phyloP scores from a whole-genome alignment of 2,329 filamentous ascomycete species.

The Thielaviopsis ethacetica region DNA sequence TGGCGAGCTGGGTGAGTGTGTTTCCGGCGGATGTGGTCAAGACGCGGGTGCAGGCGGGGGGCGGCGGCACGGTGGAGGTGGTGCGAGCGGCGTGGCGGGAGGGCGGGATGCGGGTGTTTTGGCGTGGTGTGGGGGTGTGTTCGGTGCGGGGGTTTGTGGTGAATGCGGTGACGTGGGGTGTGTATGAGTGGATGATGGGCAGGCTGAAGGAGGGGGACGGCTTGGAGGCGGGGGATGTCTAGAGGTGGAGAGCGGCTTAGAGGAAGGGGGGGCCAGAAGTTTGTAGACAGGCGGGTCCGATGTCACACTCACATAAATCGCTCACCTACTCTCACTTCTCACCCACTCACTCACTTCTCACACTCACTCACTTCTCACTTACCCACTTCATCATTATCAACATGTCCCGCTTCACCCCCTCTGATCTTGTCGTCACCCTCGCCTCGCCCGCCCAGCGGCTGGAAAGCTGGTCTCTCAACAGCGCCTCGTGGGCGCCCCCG shows the following conservation, averaged over 20 bases:
- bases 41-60: conserved; percentile 55
- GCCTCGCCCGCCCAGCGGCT: too few species aligned
- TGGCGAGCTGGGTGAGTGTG: conserved; percentile 77
- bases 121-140: conserved; percentile 62
- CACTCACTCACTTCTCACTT: too few species aligned
- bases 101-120: conserved; percentile 48
- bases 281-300: too few species aligned
- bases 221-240: background rate
- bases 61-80: conserved; percentile 40
- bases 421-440: too few species aligned
- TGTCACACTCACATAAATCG: too few species aligned
- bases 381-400: too few species aligned
- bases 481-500: background rate
- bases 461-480: too few species aligned
- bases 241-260: background rate
- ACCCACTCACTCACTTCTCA: too few species aligned
- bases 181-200: conserved; percentile 81
- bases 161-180: conserved; percentile 83
- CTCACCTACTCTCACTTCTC: too few species aligned
- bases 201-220: conserved; percentile 21
- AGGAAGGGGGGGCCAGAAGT: too few species aligned
- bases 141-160: conserved; percentile 78
- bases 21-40: conserved; percentile 90
- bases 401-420: too few species aligned
- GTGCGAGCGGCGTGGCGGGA: conserved; percentile 43